Conservation (phyloP, 768 basidiomycete genomes). For the Tremella fuciformis region DNA sequence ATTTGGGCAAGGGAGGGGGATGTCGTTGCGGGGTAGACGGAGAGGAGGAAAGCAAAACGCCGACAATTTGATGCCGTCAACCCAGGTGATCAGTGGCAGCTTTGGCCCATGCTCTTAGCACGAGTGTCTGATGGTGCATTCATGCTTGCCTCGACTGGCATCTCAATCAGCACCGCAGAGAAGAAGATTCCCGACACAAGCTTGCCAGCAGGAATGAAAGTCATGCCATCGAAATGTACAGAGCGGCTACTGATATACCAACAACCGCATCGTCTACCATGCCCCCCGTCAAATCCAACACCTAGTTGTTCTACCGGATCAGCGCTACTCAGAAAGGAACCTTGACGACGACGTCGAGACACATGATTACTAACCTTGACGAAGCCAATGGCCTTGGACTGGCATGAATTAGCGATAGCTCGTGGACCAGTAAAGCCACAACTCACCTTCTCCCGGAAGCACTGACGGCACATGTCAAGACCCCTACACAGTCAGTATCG, state of each 20-base stretch:
- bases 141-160: too few species aligned
- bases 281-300: neutral
- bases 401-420: slow-evolving; percentile 6
- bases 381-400: slow-evolving; percentile 81
- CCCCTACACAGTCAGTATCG: slow-evolving; percentile 57
- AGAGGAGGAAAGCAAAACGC: too few species aligned
- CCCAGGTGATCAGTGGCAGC: too few species aligned
- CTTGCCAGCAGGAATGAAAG: neutral
- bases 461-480: slow-evolving; percentile 94
- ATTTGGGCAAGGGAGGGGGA: too few species aligned
- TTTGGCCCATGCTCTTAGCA: too few species aligned
- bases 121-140: too few species aligned
- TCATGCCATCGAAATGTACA: slow-evolving; percentile 8
- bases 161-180: neutral
- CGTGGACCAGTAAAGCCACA: neutral
- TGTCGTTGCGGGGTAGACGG: too few species aligned
- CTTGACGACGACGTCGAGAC: too few species aligned
- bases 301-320: slow-evolving; percentile 43
- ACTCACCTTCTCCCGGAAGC: slow-evolving; percentile 85
- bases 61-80: too few species aligned
- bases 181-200: neutral
- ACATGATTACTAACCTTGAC: slow-evolving; percentile 64
- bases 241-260: neutral
- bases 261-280: neutral
- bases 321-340: slow-evolving; percentile 2